Evolutionary conservation across 1,139 yeast genomes (phyloP).

Genomic region (Scheffersomyces quercinus): DNA sequence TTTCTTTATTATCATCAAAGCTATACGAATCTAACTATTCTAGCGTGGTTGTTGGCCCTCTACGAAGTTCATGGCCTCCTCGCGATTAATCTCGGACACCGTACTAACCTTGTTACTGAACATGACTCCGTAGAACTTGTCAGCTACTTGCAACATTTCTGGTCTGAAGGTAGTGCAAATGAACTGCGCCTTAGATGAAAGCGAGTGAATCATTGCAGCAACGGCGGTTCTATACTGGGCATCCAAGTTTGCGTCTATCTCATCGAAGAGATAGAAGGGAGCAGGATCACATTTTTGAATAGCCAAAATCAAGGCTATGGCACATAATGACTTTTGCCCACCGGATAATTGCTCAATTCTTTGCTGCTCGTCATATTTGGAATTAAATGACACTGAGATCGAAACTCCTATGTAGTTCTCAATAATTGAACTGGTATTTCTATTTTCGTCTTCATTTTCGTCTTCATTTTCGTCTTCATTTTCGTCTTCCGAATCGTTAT

Average conservation of each 20-base stretch:
- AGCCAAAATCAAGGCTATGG: constrained; percentile 88
- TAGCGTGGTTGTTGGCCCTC: constrained; percentile 53
- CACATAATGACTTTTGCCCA: constrained; percentile 95
- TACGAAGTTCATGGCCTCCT: constrained; percentile 78
- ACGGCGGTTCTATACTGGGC: constrained; percentile 90
- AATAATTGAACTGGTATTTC: constrained; percentile 19
- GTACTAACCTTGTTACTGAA: constrained; percentile 82
- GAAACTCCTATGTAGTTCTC: constrained; percentile 80
- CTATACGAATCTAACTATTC: background rate
- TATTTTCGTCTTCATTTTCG: background rate
- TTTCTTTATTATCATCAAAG: constrained; percentile 2
- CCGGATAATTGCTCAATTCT: constrained; percentile 91
- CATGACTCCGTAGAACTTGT: constrained; percentile 84
- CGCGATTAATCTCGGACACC: constrained; percentile 66
- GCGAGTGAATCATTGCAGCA: constrained; percentile 68
- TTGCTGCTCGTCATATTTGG: constrained; percentile 83
- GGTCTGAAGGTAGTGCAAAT: constrained; percentile 96
- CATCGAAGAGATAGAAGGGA: constrained; percentile 93
- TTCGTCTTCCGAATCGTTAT: constrained; percentile 17
- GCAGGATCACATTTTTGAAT: constrained; percentile 96
- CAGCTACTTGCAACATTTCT: constrained; percentile 87
- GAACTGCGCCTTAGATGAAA: constrained; percentile 76
- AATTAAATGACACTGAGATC: constrained; percentile 87
- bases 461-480: constrained; percentile 11
- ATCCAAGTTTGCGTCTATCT: constrained; percentile 93